Conservation (phyloP, 1,284 basidiomycete species). For the Agroathelia rolfsii region DNA sequence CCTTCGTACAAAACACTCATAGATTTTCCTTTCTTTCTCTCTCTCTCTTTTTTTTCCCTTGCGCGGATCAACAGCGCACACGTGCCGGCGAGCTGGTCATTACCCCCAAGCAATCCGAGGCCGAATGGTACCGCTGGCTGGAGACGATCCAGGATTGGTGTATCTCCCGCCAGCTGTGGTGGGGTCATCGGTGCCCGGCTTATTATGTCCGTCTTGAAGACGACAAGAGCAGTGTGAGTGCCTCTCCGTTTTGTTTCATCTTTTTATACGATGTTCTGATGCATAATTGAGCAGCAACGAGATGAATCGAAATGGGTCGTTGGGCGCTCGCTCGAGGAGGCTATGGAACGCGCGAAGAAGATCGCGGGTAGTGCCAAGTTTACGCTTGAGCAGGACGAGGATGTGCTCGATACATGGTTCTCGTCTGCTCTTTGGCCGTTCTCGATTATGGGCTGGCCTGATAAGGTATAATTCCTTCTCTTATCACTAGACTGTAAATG, state of each 20-base stretch:
- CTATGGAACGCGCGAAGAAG: slow-evolving; percentile 65
- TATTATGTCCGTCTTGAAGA: slow-evolving; percentile 90
- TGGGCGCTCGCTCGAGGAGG: slow-evolving; percentile 75
- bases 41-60: not conserved
- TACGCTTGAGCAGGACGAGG: slow-evolving; percentile 87
- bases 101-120: slow-evolving; percentile 77
- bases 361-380: slow-evolving; percentile 69
- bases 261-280: slow-evolving; percentile 1
- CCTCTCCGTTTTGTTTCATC: slow-evolving; percentile 4
- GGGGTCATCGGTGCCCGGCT: slow-evolving; percentile 95
- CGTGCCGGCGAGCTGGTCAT: slow-evolving; percentile 80
- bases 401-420: slow-evolving; percentile 99
- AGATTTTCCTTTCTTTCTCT: not conserved
- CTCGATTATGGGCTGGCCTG: slow-evolving; percentile 96
- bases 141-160: slow-evolving; percentile 99
- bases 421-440: slow-evolving; percentile 98
- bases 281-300: slow-evolving; percentile 31
- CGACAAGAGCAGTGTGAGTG: slow-evolving; percentile 59
- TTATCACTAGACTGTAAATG: slow-evolving; percentile 4
- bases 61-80: slow-evolving; percentile 51
- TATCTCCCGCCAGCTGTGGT: slow-evolving; percentile 98
- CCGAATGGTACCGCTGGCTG: slow-evolving; percentile 96
- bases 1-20: not conserved
- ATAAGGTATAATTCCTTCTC: slow-evolving; percentile 43
- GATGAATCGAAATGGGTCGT: slow-evolving; percentile 88